Conservation (phyloP, 352 stramenopile species). For the Phytophthora megakarya region DNA sequence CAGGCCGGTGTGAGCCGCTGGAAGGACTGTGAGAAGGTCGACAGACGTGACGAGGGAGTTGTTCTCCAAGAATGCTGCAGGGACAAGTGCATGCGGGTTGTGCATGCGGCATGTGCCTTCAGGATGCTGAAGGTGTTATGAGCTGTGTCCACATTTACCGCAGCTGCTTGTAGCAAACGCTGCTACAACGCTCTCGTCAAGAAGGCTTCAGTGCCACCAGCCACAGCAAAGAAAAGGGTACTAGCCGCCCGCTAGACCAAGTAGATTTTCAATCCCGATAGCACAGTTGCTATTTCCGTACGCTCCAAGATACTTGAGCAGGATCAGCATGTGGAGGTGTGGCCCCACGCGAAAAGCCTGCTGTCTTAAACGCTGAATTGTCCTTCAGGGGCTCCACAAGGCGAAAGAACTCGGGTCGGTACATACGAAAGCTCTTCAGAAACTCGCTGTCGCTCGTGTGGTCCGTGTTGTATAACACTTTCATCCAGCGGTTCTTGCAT, state of each 20-base stretch:
- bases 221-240: too few species aligned
- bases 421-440: not conserved
- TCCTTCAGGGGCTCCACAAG: not conserved
- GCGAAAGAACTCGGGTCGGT: conserved; percentile 2
- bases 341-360: not conserved
- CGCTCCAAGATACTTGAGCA: conserved; percentile 10
- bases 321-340: conserved; percentile 1
- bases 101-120: too few species aligned
- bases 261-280: not conserved
- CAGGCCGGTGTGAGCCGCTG: too few species aligned
- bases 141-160: too few species aligned
- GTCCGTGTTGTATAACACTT: not conserved
- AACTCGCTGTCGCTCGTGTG: conserved; percentile 8
- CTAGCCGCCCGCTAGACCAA: not conserved
- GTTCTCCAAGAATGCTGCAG: not conserved
- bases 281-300: conserved; percentile 8
- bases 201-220: too few species aligned
- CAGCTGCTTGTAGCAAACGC: too few species aligned
- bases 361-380: not conserved
- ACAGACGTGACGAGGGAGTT: not conserved
- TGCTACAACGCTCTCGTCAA: too few species aligned
- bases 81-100: too few species aligned
- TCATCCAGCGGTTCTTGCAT: not conserved
- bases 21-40: too few species aligned
- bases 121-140: too few species aligned